Base-by-base conservation (phyloP, 371 early-diverging fungal genomes). In the Massospora cicadina region DNA sequence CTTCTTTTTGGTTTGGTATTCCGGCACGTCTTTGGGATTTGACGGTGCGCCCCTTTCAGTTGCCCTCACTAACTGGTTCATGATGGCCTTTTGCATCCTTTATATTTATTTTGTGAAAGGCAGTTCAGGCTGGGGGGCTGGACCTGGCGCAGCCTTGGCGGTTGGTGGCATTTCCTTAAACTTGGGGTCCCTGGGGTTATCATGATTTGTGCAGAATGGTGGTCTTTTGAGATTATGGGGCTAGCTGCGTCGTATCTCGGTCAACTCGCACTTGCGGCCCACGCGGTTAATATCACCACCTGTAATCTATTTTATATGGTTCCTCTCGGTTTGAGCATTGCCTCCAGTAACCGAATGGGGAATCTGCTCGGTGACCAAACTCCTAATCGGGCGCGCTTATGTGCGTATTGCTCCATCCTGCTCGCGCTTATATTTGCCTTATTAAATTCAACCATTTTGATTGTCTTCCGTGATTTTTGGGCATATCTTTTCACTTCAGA, bases 1-100 rank as follows among this genome's bases (percentile, higher is more conserved):
- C 71, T 90, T 83, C 58, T 32, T 73, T 7, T 72, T 91, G 27
- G 91, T 91, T 28, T 89, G 83, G 79, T 78, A 80, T 53, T 71
- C 73, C 24, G 76, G 80, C 17, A 69, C 81, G n/a, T 71, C 76
- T 2, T 66, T 91, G 26, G 93, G 93, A 3, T 86, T 83, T 62
- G 81, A 85, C 59, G 93, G 95, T 28, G 89, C 92, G 0, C 91
- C 93, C 0, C 65, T 89, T 7, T 92, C 90, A 13, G 85, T 86
- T 0, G 74, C 81, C 17, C 68, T 87, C 33, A 86, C 86, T n/a
- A 86, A 88, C 70, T 84, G 83, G 81, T 68, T 88, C 60, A 80
- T 87, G 72, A 73, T 86, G 30, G 27, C 75, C 1, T 63, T 86
- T 12, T 67, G 86, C 1, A 55, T 86, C 7, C 33, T 77, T 7